Base-by-base conservation (phyloP, 805 yeast genomes). In the Candida anglica region DNA sequence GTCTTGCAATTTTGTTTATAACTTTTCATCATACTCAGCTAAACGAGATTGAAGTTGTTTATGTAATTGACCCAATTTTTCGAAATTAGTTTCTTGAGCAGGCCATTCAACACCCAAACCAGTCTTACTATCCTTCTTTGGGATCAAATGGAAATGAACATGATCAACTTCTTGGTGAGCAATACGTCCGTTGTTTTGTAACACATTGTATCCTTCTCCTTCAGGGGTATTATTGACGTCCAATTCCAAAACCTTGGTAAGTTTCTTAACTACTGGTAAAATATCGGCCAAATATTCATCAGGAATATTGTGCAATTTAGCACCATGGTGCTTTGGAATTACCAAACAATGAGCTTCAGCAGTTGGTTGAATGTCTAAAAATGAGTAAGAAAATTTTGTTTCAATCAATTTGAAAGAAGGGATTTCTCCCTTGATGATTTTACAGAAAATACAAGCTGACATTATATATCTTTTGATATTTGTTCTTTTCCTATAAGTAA, bases 81-180 rank as follows among this genome's bases (percentile, higher is more conserved):
- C 88, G 58, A 85, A 79, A 53, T 85, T 84, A 20, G 91, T 84
- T 37, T 70, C 76, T 48, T 79, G 75, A 14, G 88, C 81, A n/a
- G 98, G 98, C 98, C 98, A 93, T 18, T 93, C 96, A 20, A 91
- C 87, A 22, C 71, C 73, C 43, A 91, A 71, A 1, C 98, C 98
- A 14, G 89, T 69, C 26, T 73, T 71, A 2, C 60, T 66, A 48
- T 79, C 81, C 39, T 73, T 73, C 73, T 91, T 91, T 32, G 98
- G 98, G 55, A 91, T 91, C 58, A 91, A 77, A 59, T 91, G 98
- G 75, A 93, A 85, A 59, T 91, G 98, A 38, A 93, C 97, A 57
- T 91, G 98, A 47, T 85, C 93, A 37, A 93, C 98, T 36, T 74
- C 82, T 66, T 91, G 98, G 56, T 93, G 98, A 9, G 98, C 98